Conservation (phyloP, 345 rosid species). For the Eucalyptus melliodora region DNA sequence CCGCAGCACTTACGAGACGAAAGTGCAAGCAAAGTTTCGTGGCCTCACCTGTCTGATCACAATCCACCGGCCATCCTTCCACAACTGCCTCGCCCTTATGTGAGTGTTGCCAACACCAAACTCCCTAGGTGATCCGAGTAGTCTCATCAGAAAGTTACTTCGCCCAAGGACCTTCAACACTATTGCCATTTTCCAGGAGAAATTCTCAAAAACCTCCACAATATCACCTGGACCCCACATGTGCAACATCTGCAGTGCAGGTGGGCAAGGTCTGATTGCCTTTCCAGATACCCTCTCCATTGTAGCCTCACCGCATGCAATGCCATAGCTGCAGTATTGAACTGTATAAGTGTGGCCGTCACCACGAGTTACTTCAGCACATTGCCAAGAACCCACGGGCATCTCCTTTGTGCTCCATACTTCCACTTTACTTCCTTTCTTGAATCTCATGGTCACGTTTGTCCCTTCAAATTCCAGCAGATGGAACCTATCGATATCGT, state of each 20-base stretch:
- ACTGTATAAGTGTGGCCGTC: constrained; percentile 50
- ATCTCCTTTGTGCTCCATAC: constrained; percentile 39
- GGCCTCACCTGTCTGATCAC: constrained; percentile 46
- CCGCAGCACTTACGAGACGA: background rate
- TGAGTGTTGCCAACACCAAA: constrained; percentile 25
- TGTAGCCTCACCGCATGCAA: background rate
- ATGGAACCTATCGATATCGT: background rate
- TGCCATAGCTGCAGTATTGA: constrained; percentile 14
- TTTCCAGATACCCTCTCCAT: constrained; percentile 34
- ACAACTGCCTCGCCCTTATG: constrained; percentile 53
- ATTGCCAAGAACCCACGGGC: constrained; percentile 64
- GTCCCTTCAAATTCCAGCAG: background rate
- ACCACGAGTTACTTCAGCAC: constrained; percentile 51
- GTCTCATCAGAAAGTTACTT: constrained; percentile 33
- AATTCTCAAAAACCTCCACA: constrained; percentile 48
- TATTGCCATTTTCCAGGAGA: constrained; percentile 72
- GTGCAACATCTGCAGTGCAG: constrained; percentile 2
- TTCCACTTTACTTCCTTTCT: constrained; percentile 58
- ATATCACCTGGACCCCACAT: constrained; percentile 62
- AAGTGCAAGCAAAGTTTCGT: background rate
- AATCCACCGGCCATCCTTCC: constrained; percentile 53
- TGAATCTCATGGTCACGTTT: constrained; percentile 31
- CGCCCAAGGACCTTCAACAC: constrained; percentile 30
- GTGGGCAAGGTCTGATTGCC: constrained; percentile 58
- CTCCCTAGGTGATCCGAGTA: constrained; percentile 53